These are phyloP conservation scores for Malbranchea zuffiana DNA, from an alignment of 2,329 filamentous ascomycete species.

Conservation along the genomic window DNA sequence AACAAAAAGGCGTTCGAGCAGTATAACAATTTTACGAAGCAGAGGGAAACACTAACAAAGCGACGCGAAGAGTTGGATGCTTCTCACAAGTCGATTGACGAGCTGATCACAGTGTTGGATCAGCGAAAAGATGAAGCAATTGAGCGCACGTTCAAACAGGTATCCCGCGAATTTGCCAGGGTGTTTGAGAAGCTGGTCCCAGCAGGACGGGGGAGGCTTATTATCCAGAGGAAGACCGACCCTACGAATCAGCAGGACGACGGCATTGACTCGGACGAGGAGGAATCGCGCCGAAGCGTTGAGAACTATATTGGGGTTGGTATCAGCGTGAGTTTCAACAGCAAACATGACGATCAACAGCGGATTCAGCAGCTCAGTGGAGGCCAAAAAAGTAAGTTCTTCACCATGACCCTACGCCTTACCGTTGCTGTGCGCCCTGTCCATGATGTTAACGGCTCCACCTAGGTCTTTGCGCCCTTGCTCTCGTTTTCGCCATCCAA, in stretches of 20 bases:
- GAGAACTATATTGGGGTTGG: conserved; percentile 96
- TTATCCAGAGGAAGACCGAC: conserved; percentile 87
- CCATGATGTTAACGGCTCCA: not conserved
- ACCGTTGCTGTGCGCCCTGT: not conserved
- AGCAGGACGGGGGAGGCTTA: conserved; percentile 76
- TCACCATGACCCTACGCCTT: not conserved
- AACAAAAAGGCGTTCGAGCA: conserved; percentile 99
- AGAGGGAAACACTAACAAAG: conserved; percentile 75
- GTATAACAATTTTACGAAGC: conserved; percentile 91
- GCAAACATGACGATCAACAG: conserved; percentile 95
- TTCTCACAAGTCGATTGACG: conserved; percentile 77
- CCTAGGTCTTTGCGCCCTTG: conserved; percentile 82
- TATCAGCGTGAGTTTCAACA: conserved; percentile 97
- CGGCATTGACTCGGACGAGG: conserved; percentile 54
- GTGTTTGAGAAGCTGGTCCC: conserved; percentile 95
- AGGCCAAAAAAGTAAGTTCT: conserved; percentile 79
- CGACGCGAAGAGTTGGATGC: conserved; percentile 78
- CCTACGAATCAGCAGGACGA: conserved; percentile 51
- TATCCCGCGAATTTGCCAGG: conserved; percentile 80
- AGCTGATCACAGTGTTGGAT: conserved; percentile 84
- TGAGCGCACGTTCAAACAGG: conserved; percentile 95
- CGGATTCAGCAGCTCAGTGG: conserved; percentile 94
- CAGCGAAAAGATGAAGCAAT: conserved; percentile 96
- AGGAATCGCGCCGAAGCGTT: conserved; percentile 51
- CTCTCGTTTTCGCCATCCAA: conserved; percentile 97